phyloP scores from a whole-genome alignment of 768 basidiomycete species.

The Suillus subaureus region DNA sequence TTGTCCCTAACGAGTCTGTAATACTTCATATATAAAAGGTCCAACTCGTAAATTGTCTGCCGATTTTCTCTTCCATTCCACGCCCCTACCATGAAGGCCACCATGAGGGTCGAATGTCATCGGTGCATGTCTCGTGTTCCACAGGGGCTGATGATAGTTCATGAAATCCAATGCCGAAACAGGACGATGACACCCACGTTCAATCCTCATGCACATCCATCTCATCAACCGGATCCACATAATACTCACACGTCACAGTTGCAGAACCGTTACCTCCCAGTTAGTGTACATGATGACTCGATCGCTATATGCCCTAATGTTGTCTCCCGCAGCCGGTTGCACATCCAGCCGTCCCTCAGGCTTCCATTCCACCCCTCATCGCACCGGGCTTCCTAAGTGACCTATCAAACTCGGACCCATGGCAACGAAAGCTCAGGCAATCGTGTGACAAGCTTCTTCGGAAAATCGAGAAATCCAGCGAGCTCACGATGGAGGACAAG shows the following conservation, averaged over 20 bases:
- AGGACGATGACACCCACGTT: neutral
- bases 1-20: neutral
- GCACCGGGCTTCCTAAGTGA: neutral
- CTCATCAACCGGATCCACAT: neutral
- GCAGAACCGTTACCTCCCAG: neutral
- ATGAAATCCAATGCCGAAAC: neutral
- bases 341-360: neutral
- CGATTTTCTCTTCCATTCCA: neutral
- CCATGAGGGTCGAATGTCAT: neutral
- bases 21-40: neutral
- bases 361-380: neutral
- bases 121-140: neutral
- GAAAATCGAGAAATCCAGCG: constrained; percentile 6
- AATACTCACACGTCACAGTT: neutral
- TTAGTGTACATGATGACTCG: neutral
- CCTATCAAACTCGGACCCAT: neutral
- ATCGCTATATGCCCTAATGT: neutral
- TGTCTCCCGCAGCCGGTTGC: neutral
- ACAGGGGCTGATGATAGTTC: neutral
- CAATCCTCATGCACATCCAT: neutral
- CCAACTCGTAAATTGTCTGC: neutral
- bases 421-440: neutral
- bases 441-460: neutral
- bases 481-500: neutral
- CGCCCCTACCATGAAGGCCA: neutral